phyloP scores from a whole-genome alignment of 2,329 filamentous ascomycete species.

The Colletotrichum sp. region DNA sequence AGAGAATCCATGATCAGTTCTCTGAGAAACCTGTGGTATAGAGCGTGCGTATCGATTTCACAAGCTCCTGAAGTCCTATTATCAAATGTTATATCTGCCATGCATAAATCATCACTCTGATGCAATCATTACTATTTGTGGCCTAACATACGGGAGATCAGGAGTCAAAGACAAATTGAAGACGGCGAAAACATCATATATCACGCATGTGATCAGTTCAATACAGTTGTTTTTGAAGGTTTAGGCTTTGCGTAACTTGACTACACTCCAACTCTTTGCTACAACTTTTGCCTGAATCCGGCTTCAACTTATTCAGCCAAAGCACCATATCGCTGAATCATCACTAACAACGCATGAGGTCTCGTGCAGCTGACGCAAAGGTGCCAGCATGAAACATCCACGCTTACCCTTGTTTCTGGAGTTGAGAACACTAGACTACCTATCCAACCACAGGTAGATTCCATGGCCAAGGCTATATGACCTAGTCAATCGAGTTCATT shows the following conservation, averaged over 20 bases:
- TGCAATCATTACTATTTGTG: background rate
- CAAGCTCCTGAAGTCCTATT: background rate
- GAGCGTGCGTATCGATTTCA: background rate
- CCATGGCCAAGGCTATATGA: rapidly evolving
- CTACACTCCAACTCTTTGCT: background rate
- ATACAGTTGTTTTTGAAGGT: background rate
- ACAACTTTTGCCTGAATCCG: background rate
- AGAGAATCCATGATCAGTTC: background rate
- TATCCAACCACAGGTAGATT: background rate
- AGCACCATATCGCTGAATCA: background rate
- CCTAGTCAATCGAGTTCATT: background rate
- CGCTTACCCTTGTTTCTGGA: background rate
- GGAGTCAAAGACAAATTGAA: background rate
- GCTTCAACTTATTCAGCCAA: background rate
- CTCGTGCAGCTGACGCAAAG: background rate
- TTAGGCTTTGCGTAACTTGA: background rate
- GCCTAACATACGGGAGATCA: rapidly evolving
- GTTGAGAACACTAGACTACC: background rate
- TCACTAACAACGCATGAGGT: background rate
- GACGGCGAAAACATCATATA: background rate
- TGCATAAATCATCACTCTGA: background rate
- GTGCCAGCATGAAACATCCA: background rate
- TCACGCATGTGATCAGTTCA: background rate
- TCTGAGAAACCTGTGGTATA: background rate
- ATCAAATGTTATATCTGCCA: background rate